Base-by-base conservation (phyloP, 495 filamentous ascomycete species). In the Podospora australis region DNA sequence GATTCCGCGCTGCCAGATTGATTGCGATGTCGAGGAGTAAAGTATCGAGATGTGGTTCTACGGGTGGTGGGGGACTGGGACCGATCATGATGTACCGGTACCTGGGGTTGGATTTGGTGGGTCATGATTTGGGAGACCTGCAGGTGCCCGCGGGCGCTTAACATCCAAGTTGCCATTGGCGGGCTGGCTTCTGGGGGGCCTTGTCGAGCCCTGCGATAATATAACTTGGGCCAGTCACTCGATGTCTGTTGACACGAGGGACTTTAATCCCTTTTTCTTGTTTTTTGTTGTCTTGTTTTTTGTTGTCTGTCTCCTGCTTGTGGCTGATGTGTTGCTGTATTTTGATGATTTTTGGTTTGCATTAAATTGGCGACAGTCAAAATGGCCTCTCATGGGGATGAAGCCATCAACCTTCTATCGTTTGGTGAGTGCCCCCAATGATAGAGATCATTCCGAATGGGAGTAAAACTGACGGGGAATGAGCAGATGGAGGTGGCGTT, bases 401-500 rank as follows among this genome's bases (percentile, higher is more conserved):
- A 49, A 14, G 8, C 48, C 11, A 14, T 53, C 17, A 59, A 59
- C 9, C 50, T 59, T 3, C 44, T 59, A 11, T 50, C 50, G 6
- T 40, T 59, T 14, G 57, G 57, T 59, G 44, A 21, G 53, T 36
- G 6, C 14, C 13, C 30, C 16, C 6, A 13, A 1, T 22, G 16
- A 17, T 8, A 2, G 2, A 9, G 1, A 1, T 5, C 3, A 3
- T 3, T 4, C 1, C 39, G 22, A 16, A 14, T 10, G 8, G 6
- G 13, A 39, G 1, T 8, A 0, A 23, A 14, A 34, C 49, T 46
- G 11, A 50, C 24, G 26, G 24, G 9, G 1, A 1, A 16, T 39
- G 7, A 10, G 11, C 26, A 63, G 67, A 71, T 50, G 67, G 68
- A 11, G 69, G 69, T 2, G 67, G 67, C 2, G 56, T 71, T 6